Conservation (phyloP, 192 early-diverging fungal genomes). For the Linnemannia zychae region DNA sequence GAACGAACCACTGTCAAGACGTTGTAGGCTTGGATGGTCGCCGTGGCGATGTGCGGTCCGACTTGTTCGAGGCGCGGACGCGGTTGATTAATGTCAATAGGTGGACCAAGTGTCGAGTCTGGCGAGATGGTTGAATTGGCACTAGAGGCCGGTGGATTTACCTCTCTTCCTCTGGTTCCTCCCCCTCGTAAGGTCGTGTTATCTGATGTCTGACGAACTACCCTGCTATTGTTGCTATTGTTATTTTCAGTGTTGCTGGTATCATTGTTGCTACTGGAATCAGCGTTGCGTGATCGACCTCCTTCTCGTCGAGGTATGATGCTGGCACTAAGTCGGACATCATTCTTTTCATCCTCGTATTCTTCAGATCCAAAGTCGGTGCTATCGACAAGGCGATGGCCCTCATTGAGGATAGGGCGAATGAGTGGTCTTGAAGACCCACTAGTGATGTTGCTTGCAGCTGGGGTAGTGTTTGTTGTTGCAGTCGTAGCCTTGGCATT, state of each 20-base stretch:
- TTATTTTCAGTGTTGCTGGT: background rate
- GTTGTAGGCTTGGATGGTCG: constrained; percentile 39
- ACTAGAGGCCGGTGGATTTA: background rate
- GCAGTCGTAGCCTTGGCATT: background rate
- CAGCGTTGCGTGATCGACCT: background rate
- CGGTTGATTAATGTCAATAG: background rate
- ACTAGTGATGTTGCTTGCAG: background rate
- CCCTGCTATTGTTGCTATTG: background rate
- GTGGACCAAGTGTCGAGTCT: background rate
- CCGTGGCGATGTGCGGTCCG: constrained; percentile 18
- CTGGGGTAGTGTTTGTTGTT: background rate
- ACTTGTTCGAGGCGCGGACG: constrained; percentile 22
- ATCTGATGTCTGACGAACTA: background rate
- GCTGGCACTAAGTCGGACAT: background rate
- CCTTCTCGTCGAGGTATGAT: background rate
- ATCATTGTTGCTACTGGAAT: background rate
- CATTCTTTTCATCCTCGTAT: constrained; percentile 21
- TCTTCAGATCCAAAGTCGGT: constrained; percentile 11
- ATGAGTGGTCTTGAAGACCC: constrained; percentile 2
- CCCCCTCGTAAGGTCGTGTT: background rate
- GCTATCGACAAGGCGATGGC: constrained; percentile 6
- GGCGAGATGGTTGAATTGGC: background rate
- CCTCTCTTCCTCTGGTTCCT: background rate
- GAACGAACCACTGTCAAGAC: constrained; percentile 37
- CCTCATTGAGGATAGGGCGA: constrained; percentile 18